Conservation (phyloP, 306 rosid genomes). For the Lathyrus sativus region DNA sequence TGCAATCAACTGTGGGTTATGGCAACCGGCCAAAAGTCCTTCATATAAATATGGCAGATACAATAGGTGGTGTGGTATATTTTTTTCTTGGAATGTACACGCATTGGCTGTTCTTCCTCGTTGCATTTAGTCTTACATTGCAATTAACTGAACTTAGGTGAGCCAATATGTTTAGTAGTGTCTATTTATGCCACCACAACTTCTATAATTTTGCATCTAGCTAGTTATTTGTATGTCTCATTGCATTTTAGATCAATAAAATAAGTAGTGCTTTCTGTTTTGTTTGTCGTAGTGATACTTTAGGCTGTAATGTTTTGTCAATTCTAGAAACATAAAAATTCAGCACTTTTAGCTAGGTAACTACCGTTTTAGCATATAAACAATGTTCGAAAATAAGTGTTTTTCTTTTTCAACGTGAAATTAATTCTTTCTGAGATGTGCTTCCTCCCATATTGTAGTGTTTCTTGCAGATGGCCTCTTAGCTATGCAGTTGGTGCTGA, state of each 20-base stretch:
- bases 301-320: constrained; percentile 94
- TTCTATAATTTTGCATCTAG: constrained; percentile 33
- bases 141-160: constrained; percentile 83
- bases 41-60: too few relatives aligned
- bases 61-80: too few relatives aligned
- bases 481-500: constrained; percentile 57
- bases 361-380: neutral
- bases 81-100: too few relatives aligned
- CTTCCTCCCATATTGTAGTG: constrained; percentile 31
- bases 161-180: constrained; percentile 37
- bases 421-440: constrained; percentile 7
- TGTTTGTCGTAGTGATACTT: constrained; percentile 66
- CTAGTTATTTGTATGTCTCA: constrained; percentile 29
- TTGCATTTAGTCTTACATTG: constrained; percentile 75
- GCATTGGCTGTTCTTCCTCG: too few relatives aligned
- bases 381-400: neutral
- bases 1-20: too few relatives aligned
- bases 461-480: constrained; percentile 75
- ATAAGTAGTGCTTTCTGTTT: constrained; percentile 70
- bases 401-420: neutral
- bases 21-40: too few relatives aligned
- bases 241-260: too few relatives aligned
- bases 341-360: constrained; percentile 89
- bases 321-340: constrained; percentile 93
- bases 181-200: constrained; percentile 16